Base-by-base conservation (phyloP, 345 rosid genomes). In the Microcos paniculata region DNA sequence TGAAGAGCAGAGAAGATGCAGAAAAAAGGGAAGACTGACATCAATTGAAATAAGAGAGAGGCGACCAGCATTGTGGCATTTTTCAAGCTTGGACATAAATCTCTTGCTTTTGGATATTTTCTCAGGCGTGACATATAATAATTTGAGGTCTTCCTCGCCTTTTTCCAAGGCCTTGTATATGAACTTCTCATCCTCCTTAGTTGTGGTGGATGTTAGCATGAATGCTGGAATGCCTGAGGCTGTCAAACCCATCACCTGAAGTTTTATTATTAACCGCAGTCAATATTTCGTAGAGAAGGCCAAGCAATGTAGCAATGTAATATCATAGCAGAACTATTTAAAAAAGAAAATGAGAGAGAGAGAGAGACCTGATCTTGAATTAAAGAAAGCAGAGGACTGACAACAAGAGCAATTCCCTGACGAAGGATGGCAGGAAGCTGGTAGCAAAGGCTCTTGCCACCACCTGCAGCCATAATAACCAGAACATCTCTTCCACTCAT, bases 41-140 rank as follows among this genome's bases (percentile, higher is more conserved):
- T 91, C 99, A 62, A 93, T 82, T 58, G 99, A 87, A 70, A 93
- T 90, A 70, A 95, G 87, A 75, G 98, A 88, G 77, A 93, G 92
- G 48, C 85, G 88, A 23, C 92, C 94, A 45, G 89, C 89, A 69
- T 77, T 82, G 62, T 93, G 90, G 75, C 97, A 91, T 70, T 93
- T 95, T 84, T 95, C 98, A 48, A 95, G 98, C 87, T 95, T 93
- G n/a, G 99, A 95, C 97, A 95, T 95, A 77, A 95, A 95, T 75
- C 98, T 85, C 83, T 91, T 95, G 90, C 99, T 95, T 87, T 95
- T 95, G 30, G 98, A 95, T 80, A 95, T 88, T 82, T 93, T 95
- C 79, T 93, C 98, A 0, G 99, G 99, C 15, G 99, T 95, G 43
- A 90, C 99, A 77, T 95, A 95, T 23, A 95, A 86, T 70, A 95